phyloP scores from a whole-genome alignment of 106 monocot species.

The Dendrobium huoshanense region DNA sequence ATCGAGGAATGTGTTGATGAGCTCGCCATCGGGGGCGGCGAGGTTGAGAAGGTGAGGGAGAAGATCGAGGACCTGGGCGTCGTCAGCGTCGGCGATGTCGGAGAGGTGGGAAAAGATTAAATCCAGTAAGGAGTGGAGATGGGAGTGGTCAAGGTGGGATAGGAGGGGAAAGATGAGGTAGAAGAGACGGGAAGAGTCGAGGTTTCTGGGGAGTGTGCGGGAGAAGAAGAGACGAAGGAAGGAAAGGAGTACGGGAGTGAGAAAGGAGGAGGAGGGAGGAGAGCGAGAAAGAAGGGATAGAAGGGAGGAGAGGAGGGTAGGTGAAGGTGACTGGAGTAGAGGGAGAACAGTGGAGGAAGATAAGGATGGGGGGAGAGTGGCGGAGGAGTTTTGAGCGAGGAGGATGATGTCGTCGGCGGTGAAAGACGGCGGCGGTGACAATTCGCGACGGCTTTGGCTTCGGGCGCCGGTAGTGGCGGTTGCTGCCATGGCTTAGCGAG shows the following conservation, averaged over 20 bases:
- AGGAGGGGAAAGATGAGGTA: conserved; percentile 51
- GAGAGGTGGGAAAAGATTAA: conserved; percentile 22
- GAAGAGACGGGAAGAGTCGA: conserved; percentile 21
- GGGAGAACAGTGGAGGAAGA: conserved; percentile 31
- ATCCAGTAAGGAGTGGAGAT: conserved; percentile 29
- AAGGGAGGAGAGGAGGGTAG: conserved; percentile 30
- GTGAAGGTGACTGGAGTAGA: conserved; percentile 15
- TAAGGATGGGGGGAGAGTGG: conserved; percentile 29
- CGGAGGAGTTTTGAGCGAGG: conserved; percentile 21
- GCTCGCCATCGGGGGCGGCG: background rate
- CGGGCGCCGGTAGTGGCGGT: background rate
- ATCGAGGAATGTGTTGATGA: conserved; percentile 17
- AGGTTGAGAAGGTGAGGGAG: conserved; percentile 49
- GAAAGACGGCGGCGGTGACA: conserved; percentile 8
- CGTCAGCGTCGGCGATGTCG: conserved; percentile 20
- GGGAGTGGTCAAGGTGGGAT: conserved; percentile 25
- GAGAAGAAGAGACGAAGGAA: conserved; percentile 12
- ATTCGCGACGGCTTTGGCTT: background rate
- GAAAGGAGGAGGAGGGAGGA: conserved; percentile 15
- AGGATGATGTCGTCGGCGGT: conserved; percentile 25
- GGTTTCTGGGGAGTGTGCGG: conserved; percentile 8
- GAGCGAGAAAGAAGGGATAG: conserved; percentile 33
- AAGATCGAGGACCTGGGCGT: conserved; percentile 45
- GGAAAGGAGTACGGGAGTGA: conserved; percentile 11
- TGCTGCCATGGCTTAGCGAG: background rate